phyloP scores from a whole-genome alignment of 2,329 filamentous ascomycete species.

The Dendryphion nanum region DNA sequence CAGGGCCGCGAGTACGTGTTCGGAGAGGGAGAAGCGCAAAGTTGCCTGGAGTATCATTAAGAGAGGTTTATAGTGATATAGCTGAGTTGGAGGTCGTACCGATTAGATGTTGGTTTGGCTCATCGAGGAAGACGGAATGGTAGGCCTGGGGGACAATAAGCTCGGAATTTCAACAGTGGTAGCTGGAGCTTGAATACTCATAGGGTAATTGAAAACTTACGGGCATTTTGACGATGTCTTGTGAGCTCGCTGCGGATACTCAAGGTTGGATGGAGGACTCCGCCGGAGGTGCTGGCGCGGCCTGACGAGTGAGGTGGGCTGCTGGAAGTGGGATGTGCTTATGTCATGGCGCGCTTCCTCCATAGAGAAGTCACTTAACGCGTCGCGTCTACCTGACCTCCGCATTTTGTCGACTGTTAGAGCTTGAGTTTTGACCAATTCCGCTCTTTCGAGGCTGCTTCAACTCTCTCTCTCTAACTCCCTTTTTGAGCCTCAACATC shows the following conservation, averaged over 20 bases:
- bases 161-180: too few species aligned
- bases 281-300: constrained; percentile 4
- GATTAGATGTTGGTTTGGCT: constrained; percentile 67
- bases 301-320: constrained; percentile 22
- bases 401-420: too few species aligned
- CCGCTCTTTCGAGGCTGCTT: too few species aligned
- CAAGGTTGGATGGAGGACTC: constrained; percentile 23
- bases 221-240: constrained; percentile 44
- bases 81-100: constrained; percentile 41
- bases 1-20: constrained; percentile 92
- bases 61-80: not conserved
- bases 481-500: too few species aligned
- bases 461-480: too few species aligned
- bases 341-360: constrained; percentile 12
- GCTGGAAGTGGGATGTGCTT: constrained; percentile 27
- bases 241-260: constrained; percentile 10
- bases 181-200: too few species aligned
- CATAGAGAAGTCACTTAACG: constrained; percentile 31
- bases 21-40: constrained; percentile 92
- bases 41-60: constrained; percentile 61
- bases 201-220: constrained; percentile 39
- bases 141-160: too few species aligned
- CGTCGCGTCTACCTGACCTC: constrained; percentile 21
- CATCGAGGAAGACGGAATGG: constrained; percentile 92
- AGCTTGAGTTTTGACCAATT: too few species aligned